Evolutionary conservation across 2,329 filamentous ascomycete genomes (phyloP).

Genomic region (Didymosphaeria variabile): DNA sequence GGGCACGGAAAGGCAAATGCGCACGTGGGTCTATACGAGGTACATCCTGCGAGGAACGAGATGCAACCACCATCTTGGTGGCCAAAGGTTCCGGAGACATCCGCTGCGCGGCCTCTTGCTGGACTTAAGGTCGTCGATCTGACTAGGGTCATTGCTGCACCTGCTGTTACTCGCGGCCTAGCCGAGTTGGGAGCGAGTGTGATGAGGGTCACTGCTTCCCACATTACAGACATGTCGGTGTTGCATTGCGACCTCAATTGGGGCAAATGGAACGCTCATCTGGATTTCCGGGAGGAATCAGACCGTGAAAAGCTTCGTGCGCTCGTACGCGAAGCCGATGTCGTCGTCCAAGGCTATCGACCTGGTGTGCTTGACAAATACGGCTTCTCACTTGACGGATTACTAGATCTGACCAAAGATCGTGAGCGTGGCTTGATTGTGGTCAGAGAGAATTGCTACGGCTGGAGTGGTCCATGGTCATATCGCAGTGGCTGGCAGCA

Average conservation of each 20-base stretch:
- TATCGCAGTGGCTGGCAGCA: conserved; percentile 63
- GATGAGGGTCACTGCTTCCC: conserved; percentile 54
- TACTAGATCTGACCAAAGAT: conserved; percentile 54
- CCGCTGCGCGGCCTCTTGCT: conserved; percentile 53
- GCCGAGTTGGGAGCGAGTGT: conserved; percentile 60
- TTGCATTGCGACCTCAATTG: conserved; percentile 59
- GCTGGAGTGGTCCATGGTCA: conserved; percentile 60
- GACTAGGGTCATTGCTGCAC: conserved; percentile 60
- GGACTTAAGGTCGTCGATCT: conserved; percentile 63
- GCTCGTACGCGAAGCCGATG: conserved; percentile 60
- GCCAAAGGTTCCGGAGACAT: conserved; percentile 45
- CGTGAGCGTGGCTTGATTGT: conserved; percentile 57
- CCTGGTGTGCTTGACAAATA: conserved; percentile 59
- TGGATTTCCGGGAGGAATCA: conserved; percentile 54
- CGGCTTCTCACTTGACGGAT: conserved; percentile 54
- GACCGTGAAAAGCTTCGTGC: conserved; percentile 51
- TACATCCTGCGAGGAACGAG: conserved; percentile 36
- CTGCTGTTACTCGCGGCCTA: conserved; percentile 53
- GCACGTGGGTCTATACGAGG: conserved; percentile 53
- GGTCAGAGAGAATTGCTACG: conserved; percentile 64
- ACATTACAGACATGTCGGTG: conserved; percentile 52
- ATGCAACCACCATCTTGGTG: conserved; percentile 54
- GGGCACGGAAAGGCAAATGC: conserved; percentile 56
- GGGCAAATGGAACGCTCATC: conserved; percentile 59
- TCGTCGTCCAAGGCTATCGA: conserved; percentile 61